These are phyloP conservation scores for Neurospora sublineolata DNA, from an alignment of 495 filamentous ascomycete genomes.

Conservation along the genomic window DNA sequence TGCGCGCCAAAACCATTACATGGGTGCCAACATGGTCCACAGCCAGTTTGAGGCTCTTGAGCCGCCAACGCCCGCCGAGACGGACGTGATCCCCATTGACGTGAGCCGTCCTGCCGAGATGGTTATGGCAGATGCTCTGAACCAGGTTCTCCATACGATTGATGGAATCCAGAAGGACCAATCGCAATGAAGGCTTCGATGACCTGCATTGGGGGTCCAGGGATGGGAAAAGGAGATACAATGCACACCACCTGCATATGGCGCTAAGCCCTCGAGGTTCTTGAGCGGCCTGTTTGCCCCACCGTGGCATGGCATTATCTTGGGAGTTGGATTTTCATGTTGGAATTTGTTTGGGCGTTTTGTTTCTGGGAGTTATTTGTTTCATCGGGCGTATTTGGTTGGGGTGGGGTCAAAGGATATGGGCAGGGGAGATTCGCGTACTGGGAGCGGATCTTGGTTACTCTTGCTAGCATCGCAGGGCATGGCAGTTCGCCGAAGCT, in stretches of 20 bases:
- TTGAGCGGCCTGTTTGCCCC: background rate
- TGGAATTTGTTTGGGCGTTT: background rate
- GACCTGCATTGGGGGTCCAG: background rate
- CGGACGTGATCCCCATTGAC: slow-evolving; percentile 75
- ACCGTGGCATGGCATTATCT: background rate
- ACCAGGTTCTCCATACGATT: slow-evolving; percentile 36
- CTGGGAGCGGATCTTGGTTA: background rate
- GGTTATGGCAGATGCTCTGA: slow-evolving; percentile 55
- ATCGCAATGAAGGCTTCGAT: background rate
- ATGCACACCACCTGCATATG: background rate
- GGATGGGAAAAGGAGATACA: background rate
- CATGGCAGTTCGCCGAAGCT: background rate
- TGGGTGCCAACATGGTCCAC: slow-evolving; percentile 96
- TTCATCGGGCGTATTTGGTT: background rate
- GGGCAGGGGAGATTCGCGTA: background rate
- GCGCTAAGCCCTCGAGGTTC: background rate
- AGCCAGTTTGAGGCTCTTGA: slow-evolving; percentile 82
- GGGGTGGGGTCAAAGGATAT: background rate
- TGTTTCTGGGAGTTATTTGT: background rate
- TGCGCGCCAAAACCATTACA: slow-evolving; percentile 74
- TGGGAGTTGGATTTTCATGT: background rate
- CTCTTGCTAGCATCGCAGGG: background rate
- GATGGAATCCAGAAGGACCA: slow-evolving; percentile 7
- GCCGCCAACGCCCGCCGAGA: slow-evolving; percentile 64
- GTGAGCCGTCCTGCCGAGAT: slow-evolving; percentile 52